phyloP scores from a whole-genome alignment of 768 basidiomycete genomes.

The Lanmaoa rubissima region DNA sequence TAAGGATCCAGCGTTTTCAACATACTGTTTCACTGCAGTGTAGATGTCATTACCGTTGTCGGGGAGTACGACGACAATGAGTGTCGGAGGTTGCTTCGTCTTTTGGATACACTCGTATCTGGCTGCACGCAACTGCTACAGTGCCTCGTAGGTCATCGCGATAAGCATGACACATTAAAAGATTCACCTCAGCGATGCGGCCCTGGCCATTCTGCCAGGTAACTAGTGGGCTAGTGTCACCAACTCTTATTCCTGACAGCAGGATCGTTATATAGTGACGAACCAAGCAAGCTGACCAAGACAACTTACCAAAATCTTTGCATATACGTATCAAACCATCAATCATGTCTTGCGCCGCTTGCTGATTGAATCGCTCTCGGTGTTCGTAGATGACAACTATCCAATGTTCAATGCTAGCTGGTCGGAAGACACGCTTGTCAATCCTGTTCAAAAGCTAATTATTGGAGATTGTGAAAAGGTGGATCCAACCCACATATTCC shows the following conservation, averaged over 20 bases:
- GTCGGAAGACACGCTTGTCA: constrained; percentile 65
- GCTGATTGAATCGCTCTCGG: constrained; percentile 50
- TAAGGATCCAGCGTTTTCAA: constrained; percentile 10
- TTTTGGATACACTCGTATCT: constrained; percentile 47
- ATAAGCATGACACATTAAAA: not conserved
- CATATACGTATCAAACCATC: constrained; percentile 39
- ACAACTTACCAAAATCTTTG: constrained; percentile 43
- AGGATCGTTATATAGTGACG: not conserved
- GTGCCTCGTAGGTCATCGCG: not conserved
- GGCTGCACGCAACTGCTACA: constrained; percentile 48
- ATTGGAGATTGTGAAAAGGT: not conserved
- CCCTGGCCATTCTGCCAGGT: constrained; percentile 60
- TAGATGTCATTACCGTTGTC: constrained; percentile 77
- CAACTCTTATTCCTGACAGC: constrained; percentile 55
- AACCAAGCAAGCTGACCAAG: not conserved
- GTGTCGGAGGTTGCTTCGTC: constrained; percentile 43
- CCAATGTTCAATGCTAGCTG: constrained; percentile 55
- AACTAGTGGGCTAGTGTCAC: constrained; percentile 42
- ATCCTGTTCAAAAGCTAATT: constrained; percentile 44
- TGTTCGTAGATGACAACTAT: constrained; percentile 67
- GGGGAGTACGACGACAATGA: constrained; percentile 69
- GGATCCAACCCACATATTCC: constrained; percentile 63
- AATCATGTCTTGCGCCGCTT: constrained; percentile 54
- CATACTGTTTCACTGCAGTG: constrained; percentile 75
- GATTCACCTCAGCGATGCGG: constrained; percentile 43